These are phyloP conservation scores for Leishmania major DNA, from an alignment of 208 protist species.

Conservation along the genomic window DNA sequence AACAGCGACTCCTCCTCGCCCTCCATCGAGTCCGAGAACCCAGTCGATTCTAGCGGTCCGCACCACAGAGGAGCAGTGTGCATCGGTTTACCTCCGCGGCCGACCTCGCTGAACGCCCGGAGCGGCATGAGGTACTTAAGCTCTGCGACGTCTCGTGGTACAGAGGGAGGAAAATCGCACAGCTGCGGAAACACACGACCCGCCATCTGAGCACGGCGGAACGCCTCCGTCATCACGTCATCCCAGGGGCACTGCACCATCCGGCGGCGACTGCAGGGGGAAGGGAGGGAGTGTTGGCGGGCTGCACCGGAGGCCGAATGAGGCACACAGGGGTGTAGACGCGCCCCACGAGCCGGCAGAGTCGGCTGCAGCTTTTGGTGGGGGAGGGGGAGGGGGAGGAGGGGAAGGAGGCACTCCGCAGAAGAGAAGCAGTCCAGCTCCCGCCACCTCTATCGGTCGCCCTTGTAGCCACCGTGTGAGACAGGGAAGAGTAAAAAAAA, in stretches of 20 bases:
- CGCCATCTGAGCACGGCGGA: constrained; percentile 72
- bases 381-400: neutral
- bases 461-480: neutral
- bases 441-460: neutral
- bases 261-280: neutral
- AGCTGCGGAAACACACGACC: constrained; percentile 47
- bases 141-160: constrained; percentile 42
- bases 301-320: neutral
- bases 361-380: neutral
- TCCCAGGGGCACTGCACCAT: constrained; percentile 12
- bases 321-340: neutral
- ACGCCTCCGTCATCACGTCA: constrained; percentile 49
- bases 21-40: neutral
- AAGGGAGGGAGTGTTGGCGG: neutral
- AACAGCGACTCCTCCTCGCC: constrained; percentile 9
- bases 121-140: constrained; percentile 53
- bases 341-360: neutral
- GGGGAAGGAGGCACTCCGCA: neutral
- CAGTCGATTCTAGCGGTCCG: constrained; percentile 21
- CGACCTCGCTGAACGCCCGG: neutral
- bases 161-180: constrained; percentile 57
- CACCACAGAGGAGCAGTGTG: neutral
- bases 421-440: neutral
- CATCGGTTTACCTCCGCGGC: neutral
- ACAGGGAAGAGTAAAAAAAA: neutral